Percentiles rank a stretch among this genome's conserved stretches.
These are phyloP conservation scores for Ganoderma boninense DNA, from an alignment of 1,284 basidiomycete genomes.

Conservation along the genomic window DNA sequence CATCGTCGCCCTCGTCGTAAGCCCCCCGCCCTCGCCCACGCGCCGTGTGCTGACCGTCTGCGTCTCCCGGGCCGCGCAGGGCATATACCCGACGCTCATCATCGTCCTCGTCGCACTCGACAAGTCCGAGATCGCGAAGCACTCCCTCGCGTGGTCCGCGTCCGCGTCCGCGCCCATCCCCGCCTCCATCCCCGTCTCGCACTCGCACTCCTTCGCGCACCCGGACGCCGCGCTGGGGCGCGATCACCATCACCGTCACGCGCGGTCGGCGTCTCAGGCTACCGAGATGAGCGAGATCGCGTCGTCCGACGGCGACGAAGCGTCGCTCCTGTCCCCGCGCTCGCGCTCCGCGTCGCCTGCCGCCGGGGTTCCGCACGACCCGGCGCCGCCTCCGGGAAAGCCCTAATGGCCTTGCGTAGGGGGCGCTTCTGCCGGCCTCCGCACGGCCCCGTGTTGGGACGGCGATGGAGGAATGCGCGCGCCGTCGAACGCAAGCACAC, in stretches of 20 bases:
- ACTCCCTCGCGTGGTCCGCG: neutral
- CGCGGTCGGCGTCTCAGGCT: no score
- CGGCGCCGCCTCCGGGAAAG: no score
- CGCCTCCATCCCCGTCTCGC: neutral
- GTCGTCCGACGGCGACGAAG: no score
- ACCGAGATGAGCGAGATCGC: no score
- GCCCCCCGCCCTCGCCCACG: neutral
- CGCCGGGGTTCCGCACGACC: no score
- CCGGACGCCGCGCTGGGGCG: neutral
- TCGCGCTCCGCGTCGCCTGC: no score
- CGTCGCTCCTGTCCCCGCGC: no score
- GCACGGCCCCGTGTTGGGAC: no score
- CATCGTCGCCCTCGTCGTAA: neutral
- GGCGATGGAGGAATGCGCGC: no score
- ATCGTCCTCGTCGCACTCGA: constrained; percentile 17
- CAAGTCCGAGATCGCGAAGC: constrained; percentile 6
- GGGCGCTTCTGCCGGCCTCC: no score
- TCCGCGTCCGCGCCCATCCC: neutral
- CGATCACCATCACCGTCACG: neutral
- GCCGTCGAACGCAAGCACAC: no score
- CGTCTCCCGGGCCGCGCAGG: neutral
- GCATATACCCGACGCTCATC: constrained; percentile 17
- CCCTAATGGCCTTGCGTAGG: no score
- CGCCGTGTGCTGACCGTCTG: neutral
- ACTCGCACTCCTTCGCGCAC: neutral